phyloP scores from a whole-genome alignment of 2,329 filamentous ascomycete species.

The Fusarium palustre region DNA sequence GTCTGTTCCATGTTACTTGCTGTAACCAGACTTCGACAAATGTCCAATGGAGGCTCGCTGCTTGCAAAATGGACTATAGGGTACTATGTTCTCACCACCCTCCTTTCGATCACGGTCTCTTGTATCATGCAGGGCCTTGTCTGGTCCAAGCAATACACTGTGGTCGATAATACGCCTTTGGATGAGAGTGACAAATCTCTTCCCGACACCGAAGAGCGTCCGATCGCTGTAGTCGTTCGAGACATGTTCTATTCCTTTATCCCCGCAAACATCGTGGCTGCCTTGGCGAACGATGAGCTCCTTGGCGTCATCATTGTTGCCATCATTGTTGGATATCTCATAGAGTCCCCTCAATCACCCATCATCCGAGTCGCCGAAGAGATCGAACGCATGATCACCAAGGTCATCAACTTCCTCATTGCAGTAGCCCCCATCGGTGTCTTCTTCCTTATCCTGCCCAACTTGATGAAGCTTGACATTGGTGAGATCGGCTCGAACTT shows the following conservation, averaged over 20 bases:
- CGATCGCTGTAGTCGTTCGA: slow-evolving; percentile 58
- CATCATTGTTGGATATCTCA: slow-evolving; percentile 60
- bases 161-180: slow-evolving; percentile 51
- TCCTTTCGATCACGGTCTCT: slow-evolving; percentile 61
- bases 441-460: slow-evolving; percentile 65
- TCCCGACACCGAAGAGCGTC: slow-evolving; percentile 48
- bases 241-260: slow-evolving; percentile 63
- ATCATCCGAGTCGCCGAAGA: slow-evolving; percentile 60
- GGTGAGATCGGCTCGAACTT: slow-evolving; percentile 61
- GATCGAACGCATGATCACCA: slow-evolving; percentile 61
- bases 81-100: slow-evolving; percentile 63
- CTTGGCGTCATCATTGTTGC: slow-evolving; percentile 61
- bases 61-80: slow-evolving; percentile 62
- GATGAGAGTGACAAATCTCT: slow-evolving; percentile 27
- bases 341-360: slow-evolving; percentile 52
- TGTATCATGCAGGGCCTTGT: slow-evolving; percentile 60
- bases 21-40: slow-evolving; percentile 60
- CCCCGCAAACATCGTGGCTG: slow-evolving; percentile 60
- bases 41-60: slow-evolving; percentile 57
- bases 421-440: slow-evolving; percentile 63
- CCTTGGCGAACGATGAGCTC: slow-evolving; percentile 60
- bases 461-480: slow-evolving; percentile 62
- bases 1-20: slow-evolving; percentile 64
- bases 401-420: slow-evolving; percentile 62
- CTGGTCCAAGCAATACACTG: slow-evolving; percentile 60